Base-by-base conservation (phyloP, 108 stramenopile genomes). In the Skeletonema tropicum region DNA sequence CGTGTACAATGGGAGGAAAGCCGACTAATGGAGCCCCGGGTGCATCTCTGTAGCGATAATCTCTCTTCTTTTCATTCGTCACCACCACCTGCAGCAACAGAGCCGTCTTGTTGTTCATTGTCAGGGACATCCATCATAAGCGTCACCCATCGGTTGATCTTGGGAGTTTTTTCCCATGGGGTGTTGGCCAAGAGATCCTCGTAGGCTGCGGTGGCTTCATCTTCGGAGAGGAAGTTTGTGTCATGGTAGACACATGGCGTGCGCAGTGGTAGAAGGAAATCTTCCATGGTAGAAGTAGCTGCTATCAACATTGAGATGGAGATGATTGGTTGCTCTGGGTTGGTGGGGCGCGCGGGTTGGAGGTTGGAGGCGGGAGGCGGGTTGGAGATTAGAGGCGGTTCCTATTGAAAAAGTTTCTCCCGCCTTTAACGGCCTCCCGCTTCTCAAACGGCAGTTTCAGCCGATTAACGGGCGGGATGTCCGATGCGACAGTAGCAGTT, bases 91-190 rank as follows among this genome's bases (percentile, higher is more conserved):
- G 25, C 64, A 15, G 25, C 64, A 15, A 59, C 77, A 9, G 25
- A 48, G 14, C n/a, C 42, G 21, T 46, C 63, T 36, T 62, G 55
- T 36, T 64, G 42, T 31, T 66, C 79, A 30, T 73, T 63, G 10
- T 59, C 48, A 30, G 61, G 72, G 6, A 71, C 26, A 66, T 88
- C 85, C 73, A 86, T 82, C 73, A 86, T 82, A 15, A 91, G 71
- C 35, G 75, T 57, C 15, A 91, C 90, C 86, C 87, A 91, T 23
- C 90, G 86, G 74, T 91, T 91, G 66, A 91, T 91, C 48, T 91
- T 91, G 29, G 87, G 64, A 10, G 85, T 86, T 29, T 78, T 91
- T 66, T 89, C 86, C 90, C 90, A 91, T 17, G 83, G 80, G 13
- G 86, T 87, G 38, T 68, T 71, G 39, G 68, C 68, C n/a, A 77